phyloP scores from a whole-genome alignment of 78 protist species.

The Blattamonas nauphoetae region DNA sequence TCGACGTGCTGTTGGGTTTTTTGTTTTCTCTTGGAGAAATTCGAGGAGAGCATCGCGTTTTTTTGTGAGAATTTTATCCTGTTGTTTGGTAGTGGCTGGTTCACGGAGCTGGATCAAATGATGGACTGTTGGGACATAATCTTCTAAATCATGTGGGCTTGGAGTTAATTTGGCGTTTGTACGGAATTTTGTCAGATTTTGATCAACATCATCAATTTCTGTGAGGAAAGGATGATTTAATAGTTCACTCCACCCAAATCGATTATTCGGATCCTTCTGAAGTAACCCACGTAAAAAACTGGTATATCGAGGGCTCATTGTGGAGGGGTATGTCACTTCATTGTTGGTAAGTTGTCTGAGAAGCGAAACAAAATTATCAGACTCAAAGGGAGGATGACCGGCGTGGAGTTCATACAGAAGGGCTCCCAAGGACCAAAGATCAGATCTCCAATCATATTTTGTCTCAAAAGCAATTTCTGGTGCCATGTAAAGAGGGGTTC shows the following conservation, averaged over 20 bases:
- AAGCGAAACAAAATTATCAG: constrained; percentile 55
- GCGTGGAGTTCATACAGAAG: constrained; percentile 43
- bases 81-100: background rate
- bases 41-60: background rate
- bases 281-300: constrained; percentile 48
- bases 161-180: background rate
- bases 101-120: background rate
- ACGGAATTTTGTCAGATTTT: background rate
- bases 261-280: constrained; percentile 46
- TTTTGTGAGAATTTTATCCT: background rate
- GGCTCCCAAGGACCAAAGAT: background rate
- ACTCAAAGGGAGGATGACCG: constrained; percentile 78
- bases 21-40: background rate
- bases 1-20: no score
- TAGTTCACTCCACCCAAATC: constrained; percentile 67
- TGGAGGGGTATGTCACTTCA: constrained; percentile 46
- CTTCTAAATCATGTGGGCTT: background rate
- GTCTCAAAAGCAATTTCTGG: background rate
- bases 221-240: constrained; percentile 56
- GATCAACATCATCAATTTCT: background rate
- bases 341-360: constrained; percentile 40
- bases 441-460: background rate
- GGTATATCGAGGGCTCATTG: constrained; percentile 21
- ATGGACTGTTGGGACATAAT: background rate
- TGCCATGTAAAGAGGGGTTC: background rate